Conservation (phyloP, 2,329 filamentous ascomycete genomes). For the Rutstroemia sp. region DNA sequence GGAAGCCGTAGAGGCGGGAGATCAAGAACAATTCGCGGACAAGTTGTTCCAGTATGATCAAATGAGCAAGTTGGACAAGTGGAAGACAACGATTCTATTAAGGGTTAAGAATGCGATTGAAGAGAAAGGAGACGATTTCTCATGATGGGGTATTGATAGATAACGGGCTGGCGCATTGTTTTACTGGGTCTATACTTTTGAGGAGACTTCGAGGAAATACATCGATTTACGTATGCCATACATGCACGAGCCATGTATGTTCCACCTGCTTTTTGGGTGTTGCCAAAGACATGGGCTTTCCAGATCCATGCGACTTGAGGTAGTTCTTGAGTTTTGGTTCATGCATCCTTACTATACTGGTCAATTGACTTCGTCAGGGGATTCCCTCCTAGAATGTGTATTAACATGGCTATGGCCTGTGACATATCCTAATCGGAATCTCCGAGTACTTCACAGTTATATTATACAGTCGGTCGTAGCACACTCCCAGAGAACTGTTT, state of each 20-base stretch:
- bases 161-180: conserved; percentile 3
- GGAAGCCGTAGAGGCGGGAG: conserved; percentile 66
- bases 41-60: conserved; percentile 87
- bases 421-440: too few relatives aligned
- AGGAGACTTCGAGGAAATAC: background rate
- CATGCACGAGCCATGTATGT: background rate
- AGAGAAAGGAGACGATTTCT: conserved; percentile 61
- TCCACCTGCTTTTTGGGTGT: too few relatives aligned
- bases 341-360: too few relatives aligned
- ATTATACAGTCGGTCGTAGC: too few relatives aligned
- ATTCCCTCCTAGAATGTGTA: too few relatives aligned
- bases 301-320: too few relatives aligned
- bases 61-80: conserved; percentile 89
- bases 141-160: conserved; percentile 33
- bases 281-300: too few relatives aligned
- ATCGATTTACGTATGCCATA: background rate
- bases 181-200: background rate
- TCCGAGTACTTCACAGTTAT: too few relatives aligned
- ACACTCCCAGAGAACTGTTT: too few relatives aligned
- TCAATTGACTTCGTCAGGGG: too few relatives aligned
- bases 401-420: too few relatives aligned
- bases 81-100: conserved; percentile 85
- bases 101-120: conserved; percentile 80
- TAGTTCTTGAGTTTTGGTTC: too few relatives aligned
- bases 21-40: conserved; percentile 77